These are phyloP conservation scores for Salisapilia sapeloensis DNA, from an alignment of 352 stramenopile genomes.

Conservation along the genomic window DNA sequence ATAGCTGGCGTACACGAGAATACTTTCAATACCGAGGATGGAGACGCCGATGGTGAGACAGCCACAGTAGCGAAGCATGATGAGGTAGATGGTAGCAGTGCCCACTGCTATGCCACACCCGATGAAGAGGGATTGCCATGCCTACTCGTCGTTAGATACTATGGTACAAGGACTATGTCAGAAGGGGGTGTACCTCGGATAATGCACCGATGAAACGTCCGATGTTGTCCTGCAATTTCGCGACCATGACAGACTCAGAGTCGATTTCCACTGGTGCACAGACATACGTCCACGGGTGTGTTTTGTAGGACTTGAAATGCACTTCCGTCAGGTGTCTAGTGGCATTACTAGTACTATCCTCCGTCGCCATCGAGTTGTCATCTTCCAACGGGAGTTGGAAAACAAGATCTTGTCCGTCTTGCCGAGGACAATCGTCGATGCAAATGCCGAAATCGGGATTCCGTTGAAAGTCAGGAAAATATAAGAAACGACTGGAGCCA, in stretches of 20 bases:
- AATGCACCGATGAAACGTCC: constrained; percentile 67
- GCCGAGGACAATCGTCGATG: constrained; percentile 28
- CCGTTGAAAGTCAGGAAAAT: constrained; percentile 41
- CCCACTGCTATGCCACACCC: constrained; percentile 38
- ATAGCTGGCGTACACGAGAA: constrained; percentile 48
- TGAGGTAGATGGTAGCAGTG: constrained; percentile 35
- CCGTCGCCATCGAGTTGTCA: too few relatives aligned
- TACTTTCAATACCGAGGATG: constrained; percentile 35
- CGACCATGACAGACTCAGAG: constrained; percentile 33
- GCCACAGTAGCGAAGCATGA: constrained; percentile 51
- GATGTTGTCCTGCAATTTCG: constrained; percentile 49
- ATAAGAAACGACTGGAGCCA: constrained; percentile 29
- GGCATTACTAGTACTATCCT: too few relatives aligned
- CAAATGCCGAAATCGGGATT: constrained; percentile 76
- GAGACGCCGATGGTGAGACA: constrained; percentile 58
- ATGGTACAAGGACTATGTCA: too few relatives aligned
- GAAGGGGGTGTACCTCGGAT: constrained; percentile 20
- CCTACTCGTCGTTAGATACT: constrained; percentile 9
- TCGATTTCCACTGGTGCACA: constrained; percentile 39
- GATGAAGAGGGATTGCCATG: constrained; percentile 46
- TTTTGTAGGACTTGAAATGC: constrained; percentile 47
- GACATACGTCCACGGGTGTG: constrained; percentile 43
- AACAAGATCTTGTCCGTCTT: constrained; percentile 17
- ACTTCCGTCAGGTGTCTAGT: constrained; percentile 15
- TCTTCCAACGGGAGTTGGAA: constrained; percentile 31